These are phyloP conservation scores for Zanthoxylum bungeanum DNA, from an alignment of 345 rosid species.

Conservation along the genomic window DNA sequence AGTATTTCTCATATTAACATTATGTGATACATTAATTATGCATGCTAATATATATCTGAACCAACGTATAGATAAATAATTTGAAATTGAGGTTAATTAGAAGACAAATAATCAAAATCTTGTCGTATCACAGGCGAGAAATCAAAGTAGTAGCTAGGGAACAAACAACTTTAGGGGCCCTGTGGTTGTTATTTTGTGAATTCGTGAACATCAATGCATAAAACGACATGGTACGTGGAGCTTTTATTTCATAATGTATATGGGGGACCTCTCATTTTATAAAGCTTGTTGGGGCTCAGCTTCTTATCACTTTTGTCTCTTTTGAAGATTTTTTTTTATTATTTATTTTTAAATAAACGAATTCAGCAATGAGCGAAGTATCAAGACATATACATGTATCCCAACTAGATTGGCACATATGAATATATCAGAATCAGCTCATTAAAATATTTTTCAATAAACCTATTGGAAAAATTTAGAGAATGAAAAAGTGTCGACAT, in stretches of 20 bases:
- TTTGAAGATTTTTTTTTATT: constrained; percentile 61
- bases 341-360: background rate
- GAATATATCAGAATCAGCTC: too few species aligned
- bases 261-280: constrained; percentile 51
- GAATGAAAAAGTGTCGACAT: too few species aligned
- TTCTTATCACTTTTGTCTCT: constrained; percentile 69
- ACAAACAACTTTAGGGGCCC: constrained; percentile 24
- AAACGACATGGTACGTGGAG: constrained; percentile 38
- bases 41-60: background rate
- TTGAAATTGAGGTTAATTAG: background rate
- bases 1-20: background rate
- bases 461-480: too few species aligned
- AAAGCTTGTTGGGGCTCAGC: constrained; percentile 48
- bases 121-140: background rate
- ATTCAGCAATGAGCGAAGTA: too few species aligned
- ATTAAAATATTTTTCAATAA: too few species aligned
- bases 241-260: constrained; percentile 27
- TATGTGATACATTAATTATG: background rate
- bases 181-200: constrained; percentile 25
- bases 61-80: background rate
- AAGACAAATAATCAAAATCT: background rate
- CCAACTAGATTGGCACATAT: too few species aligned
- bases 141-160: background rate
- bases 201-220: constrained; percentile 41
- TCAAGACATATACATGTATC: too few species aligned